Conservation (phyloP, 2,329 filamentous ascomycete genomes). For the Bipolaris gigantea region DNA sequence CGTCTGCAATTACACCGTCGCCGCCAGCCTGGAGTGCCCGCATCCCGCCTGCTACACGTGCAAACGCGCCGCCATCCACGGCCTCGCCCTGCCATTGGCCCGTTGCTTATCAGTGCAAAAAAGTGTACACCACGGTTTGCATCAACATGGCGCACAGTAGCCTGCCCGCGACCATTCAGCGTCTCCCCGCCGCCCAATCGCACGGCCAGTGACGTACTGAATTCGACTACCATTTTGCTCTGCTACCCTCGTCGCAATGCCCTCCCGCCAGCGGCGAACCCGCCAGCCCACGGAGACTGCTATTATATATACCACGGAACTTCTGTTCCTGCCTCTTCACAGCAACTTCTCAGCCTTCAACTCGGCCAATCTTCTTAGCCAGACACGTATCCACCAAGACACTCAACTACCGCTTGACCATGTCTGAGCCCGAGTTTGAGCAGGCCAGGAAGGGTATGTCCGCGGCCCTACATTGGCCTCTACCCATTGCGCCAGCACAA, state of each 20-base stretch:
- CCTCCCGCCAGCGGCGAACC: slow-evolving; percentile 22
- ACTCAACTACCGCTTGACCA: slow-evolving; percentile 43
- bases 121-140: slow-evolving; percentile 39
- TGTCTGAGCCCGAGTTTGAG: slow-evolving; percentile 98
- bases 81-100: slow-evolving; percentile 30
- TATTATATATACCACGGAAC: slow-evolving; percentile 36
- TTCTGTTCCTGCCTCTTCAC: slow-evolving; percentile 13
- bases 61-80: slow-evolving; percentile 23
- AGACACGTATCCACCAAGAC: neutral
- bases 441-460: slow-evolving; percentile 90
- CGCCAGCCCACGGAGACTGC: slow-evolving; percentile 18
- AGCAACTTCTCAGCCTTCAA: slow-evolving; percentile 9
- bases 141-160: slow-evolving; percentile 22
- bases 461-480: neutral
- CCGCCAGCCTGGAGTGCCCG: slow-evolving; percentile 18
- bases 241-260: slow-evolving; percentile 15
- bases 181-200: slow-evolving; percentile 66
- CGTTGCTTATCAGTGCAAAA: slow-evolving; percentile 37
- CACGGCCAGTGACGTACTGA: slow-evolving; percentile 67
- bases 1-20: slow-evolving; percentile 30
- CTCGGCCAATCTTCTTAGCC: slow-evolving; percentile 5
- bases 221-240: slow-evolving; percentile 44
- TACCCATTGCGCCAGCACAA: neutral
- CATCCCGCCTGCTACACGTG: slow-evolving; percentile 30
- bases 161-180: slow-evolving; percentile 33